Evolutionary conservation across 768 basidiomycete species (phyloP).

Genomic region (Podaxis carcinomalis): DNA sequence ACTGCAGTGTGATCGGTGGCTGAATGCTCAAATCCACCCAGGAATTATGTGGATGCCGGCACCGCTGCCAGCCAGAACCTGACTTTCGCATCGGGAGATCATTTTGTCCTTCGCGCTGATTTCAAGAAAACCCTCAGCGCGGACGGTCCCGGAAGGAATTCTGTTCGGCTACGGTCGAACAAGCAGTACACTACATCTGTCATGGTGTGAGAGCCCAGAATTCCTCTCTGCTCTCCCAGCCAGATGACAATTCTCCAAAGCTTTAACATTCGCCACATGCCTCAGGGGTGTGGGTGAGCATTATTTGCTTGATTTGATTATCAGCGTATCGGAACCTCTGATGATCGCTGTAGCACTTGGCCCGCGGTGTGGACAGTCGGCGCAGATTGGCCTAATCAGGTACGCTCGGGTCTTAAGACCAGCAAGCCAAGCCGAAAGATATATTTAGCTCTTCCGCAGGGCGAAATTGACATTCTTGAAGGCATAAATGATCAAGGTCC

Average conservation of each 20-base stretch:
- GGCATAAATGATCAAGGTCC: conserved; percentile 54
- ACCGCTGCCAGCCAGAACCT: conserved; percentile 53
- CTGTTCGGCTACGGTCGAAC: conserved; percentile 51
- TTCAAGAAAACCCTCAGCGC: conserved; percentile 39
- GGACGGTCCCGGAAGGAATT: conserved; percentile 52
- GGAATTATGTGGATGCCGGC: conserved; percentile 40
- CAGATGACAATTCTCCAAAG: conserved; percentile 13
- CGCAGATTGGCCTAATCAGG: conserved; percentile 31
- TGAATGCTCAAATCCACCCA: conserved; percentile 12
- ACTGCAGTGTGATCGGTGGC: background rate
- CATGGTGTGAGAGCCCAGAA: conserved; percentile 36
- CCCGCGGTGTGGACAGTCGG: conserved; percentile 40
- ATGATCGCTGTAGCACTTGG: conserved; percentile 30
- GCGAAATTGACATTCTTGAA: conserved; percentile 52
- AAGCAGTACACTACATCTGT: conserved; percentile 50
- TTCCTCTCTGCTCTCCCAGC: background rate
- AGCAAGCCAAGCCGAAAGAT: background rate
- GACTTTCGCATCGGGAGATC: conserved; percentile 48
- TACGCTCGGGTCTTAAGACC: conserved; percentile 15
- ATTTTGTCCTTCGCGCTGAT: conserved; percentile 56
- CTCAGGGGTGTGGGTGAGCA: conserved; percentile 46
- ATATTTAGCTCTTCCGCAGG: conserved; percentile 24
- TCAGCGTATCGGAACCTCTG: background rate
- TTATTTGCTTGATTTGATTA: conserved; percentile 13
- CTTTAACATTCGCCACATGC: conserved; percentile 46